Evolutionary conservation across 805 yeast species (phyloP), one percentile per base, ranked within the genome.

Genomic region (Suhomyces emberorum): DNA sequence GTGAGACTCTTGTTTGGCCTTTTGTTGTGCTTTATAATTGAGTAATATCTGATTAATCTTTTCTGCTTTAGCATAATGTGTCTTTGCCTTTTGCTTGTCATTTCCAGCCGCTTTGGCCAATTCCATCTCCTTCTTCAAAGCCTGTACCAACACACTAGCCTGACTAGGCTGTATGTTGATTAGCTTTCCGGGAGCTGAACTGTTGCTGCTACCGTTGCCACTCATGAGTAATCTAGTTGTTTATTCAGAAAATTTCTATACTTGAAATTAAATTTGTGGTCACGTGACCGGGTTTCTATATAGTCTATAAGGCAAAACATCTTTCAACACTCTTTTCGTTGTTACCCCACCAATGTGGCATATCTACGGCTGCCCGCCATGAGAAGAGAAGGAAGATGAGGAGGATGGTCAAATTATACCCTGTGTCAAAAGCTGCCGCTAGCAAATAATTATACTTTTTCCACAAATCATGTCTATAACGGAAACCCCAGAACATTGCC

Each of bases 381-480:
- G 69, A 52, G 14, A 62, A 57, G 16, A 65, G 36, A 8, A 65
- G 33, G 45, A 73, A 72, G 8, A 73, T 55, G 17, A 60, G 42
- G 16, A 72, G 42, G 28, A 65, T 56, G 3, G 74, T 57, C 28
- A 73, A 46, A 41, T 72, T 72, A 51, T 63, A 70, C 4, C 77
- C 78, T 0, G 77, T 70, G 41, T 72, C 77, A 42, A 70, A 61
- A 0, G 77, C 76, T 2, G 78, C 77, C 1, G 77, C 77, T 17
- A 70, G 45, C 10, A 72, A 63, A 48, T 72, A 73, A 37, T 73
- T 72, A 48, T 61, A 73, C 38, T 50, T 57, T 44, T 61, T 64
- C 68, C 76, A 73, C 16, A 62, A 30, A 3, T 44, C 39, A 38
- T 65, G 68, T 28, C 53, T 61, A 44, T 65, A 70, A 20, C 63